Percentiles rank a stretch among this genome's conserved stretches.
These are phyloP conservation scores for Barnettozyma californica DNA, from an alignment of 805 yeast species.

Conservation along the genomic window DNA sequence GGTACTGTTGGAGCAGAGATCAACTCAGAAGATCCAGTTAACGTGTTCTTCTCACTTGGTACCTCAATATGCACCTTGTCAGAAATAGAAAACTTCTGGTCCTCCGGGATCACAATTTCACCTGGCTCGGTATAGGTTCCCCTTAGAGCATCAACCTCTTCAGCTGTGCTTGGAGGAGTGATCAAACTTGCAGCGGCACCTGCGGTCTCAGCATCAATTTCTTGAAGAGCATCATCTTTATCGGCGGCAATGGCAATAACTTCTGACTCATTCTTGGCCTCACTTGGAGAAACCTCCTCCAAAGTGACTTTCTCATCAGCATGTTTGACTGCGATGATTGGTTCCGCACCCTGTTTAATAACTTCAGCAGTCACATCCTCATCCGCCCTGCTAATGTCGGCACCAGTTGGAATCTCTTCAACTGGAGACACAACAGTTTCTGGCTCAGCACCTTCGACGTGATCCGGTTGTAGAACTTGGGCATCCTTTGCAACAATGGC, in stretches of 20 bases:
- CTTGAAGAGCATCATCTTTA: background rate
- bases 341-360: background rate
- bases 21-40: background rate
- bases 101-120: conserved; percentile 9
- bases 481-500: conserved; percentile 1
- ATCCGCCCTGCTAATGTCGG: background rate
- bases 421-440: conserved; percentile 1
- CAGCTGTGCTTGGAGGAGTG: conserved; percentile 21
- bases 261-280: conserved; percentile 16
- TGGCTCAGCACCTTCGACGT: conserved; percentile 1
- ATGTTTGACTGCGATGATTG: background rate
- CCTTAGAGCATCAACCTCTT: background rate
- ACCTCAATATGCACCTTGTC: background rate
- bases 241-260: conserved; percentile 16
- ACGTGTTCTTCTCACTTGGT: background rate
- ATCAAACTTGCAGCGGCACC: conserved; percentile 9
- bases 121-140: conserved; percentile 7
- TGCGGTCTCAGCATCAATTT: background rate
- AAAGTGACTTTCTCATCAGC: background rate
- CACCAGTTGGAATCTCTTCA: conserved; percentile 1
- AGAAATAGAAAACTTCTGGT: conserved; percentile 9
- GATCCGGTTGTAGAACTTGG: background rate
- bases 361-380: background rate
- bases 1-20: background rate
- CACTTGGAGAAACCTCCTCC: background rate